A percentile compares a stretch with the other conserved stretches of the same genome.
Conservation (phyloP, 805 yeast species). For the Cyberlindnera samutprakarnensis region DNA sequence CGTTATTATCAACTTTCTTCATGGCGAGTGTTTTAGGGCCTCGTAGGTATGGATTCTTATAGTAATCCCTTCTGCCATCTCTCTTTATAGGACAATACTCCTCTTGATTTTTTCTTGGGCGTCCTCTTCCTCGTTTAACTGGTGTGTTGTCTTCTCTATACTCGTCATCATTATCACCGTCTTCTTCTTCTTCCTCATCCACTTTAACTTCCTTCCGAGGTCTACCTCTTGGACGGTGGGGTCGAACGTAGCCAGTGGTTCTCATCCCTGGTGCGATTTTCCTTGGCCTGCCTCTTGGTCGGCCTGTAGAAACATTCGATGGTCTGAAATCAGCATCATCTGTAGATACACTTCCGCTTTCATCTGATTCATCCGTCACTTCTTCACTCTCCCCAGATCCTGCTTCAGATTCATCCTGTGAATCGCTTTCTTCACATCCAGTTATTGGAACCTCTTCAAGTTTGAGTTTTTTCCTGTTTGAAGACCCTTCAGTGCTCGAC, state of each 20-base stretch:
- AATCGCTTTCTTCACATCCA: too few species aligned
- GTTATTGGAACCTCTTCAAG: background rate
- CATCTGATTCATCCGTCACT: background rate
- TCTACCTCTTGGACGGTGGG: constrained; percentile 13
- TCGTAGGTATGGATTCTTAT: constrained; percentile 22
- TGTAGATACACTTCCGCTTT: constrained; percentile 3
- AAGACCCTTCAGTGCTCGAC: background rate
- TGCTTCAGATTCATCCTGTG: background rate
- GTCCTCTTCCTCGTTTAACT: constrained; percentile 7
- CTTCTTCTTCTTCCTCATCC: background rate
- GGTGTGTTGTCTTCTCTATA: constrained; percentile 20
- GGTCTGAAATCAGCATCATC: constrained; percentile 6
- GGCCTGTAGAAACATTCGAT: constrained; percentile 5
- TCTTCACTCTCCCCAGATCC: background rate
- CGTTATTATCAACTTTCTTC: constrained; percentile 3
- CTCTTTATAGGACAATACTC: constrained; percentile 11
- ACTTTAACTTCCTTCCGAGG: constrained; percentile 15
- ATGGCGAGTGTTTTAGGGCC: constrained; percentile 14
- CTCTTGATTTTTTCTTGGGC: constrained; percentile 19
- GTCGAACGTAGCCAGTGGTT: too few species aligned
- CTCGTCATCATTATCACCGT: too few species aligned
- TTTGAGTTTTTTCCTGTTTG: background rate
- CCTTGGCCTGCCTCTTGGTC: constrained; percentile 21
- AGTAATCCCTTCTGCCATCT: constrained; percentile 12
- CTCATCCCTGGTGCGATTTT: background rate